Evolutionary conservation across 139 green algal species (phyloP).

Genomic region (Chlorella sp.): DNA sequence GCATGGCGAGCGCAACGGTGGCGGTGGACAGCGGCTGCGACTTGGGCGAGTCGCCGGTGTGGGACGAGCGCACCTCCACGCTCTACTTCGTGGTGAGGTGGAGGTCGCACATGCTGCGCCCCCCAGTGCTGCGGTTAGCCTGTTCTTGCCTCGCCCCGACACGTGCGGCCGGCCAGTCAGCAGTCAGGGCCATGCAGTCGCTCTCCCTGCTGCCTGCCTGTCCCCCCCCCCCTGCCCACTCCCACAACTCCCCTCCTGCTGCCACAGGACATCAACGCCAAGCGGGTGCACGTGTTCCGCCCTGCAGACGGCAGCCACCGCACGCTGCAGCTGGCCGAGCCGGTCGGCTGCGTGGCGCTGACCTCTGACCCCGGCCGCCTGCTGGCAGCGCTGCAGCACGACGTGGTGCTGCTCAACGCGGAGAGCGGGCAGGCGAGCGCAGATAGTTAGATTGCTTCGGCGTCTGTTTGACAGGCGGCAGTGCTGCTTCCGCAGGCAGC

Average conservation of each 20-base stretch:
- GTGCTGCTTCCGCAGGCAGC: too few relatives aligned
- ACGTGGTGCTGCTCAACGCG: too few relatives aligned
- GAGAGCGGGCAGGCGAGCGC: too few relatives aligned
- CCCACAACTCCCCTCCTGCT: not conserved
- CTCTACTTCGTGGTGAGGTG: slow-evolving; percentile 52
- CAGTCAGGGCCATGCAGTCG: not conserved
- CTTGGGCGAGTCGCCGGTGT: slow-evolving; percentile 50
- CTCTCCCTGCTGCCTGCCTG: not conserved
- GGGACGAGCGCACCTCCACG: slow-evolving; percentile 34
- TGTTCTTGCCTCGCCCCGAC: not conserved
- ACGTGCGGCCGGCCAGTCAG: not conserved
- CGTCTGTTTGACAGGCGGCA: too few relatives aligned
- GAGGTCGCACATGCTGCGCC: not conserved
- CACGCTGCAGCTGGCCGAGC: slow-evolving; percentile 14
- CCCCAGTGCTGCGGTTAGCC: not conserved
- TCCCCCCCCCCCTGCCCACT: not conserved
- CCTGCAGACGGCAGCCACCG: slow-evolving; percentile 1
- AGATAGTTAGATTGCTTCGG: too few relatives aligned
- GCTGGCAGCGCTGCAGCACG: slow-evolving; percentile 32
- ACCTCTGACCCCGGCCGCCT: slow-evolving; percentile 34
- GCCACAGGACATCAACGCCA: slow-evolving; percentile 52
- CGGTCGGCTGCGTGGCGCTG: slow-evolving; percentile 28
- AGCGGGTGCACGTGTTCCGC: slow-evolving; percentile 35
- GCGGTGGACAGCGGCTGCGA: too few relatives aligned
- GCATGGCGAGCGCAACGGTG: too few relatives aligned